phyloP scores from a whole-genome alignment of 164 flowering plant species.

The Dillenia turbinata region DNA sequence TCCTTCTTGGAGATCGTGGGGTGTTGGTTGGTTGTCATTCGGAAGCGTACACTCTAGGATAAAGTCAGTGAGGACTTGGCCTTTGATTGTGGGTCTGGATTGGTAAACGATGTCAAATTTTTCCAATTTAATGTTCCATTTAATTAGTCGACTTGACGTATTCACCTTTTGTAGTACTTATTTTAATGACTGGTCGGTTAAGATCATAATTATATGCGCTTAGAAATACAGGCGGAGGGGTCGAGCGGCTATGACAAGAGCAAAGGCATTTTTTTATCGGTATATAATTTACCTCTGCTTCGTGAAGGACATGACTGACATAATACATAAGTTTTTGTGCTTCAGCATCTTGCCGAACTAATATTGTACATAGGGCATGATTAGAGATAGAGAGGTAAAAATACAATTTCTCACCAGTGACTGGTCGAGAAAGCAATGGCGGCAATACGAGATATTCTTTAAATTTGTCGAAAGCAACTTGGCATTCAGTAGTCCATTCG shows the following conservation, averaged over 20 bases:
- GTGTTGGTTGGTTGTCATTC: neutral
- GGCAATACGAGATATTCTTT: neutral
- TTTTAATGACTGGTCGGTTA: neutral
- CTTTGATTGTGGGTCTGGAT: neutral
- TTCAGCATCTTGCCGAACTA: neutral
- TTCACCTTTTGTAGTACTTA: neutral
- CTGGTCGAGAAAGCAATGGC: neutral
- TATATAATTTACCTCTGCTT: constrained; percentile 1
- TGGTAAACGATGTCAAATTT: neutral
- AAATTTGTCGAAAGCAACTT: neutral
- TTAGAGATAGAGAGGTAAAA: neutral
- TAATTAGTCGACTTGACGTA: neutral
- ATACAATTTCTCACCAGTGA: neutral
- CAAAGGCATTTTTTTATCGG: constrained; percentile 2
- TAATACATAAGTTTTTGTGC: constrained; percentile 9
- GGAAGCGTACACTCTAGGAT: neutral
- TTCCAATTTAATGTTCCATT: constrained; percentile 1
- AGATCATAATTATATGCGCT: neutral
- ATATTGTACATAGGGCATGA: neutral
- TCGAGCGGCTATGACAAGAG: neutral
- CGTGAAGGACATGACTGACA: neutral
- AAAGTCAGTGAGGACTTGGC: constrained; percentile 6
- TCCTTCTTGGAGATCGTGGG: neutral
- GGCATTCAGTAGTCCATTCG: neutral
- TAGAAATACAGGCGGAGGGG: constrained; percentile 4